Percentiles rank a stretch among this genome's conserved stretches.
Evolutionary conservation across 306 rosid genomes (phyloP).

Genomic region (Lathyrus sativus): DNA sequence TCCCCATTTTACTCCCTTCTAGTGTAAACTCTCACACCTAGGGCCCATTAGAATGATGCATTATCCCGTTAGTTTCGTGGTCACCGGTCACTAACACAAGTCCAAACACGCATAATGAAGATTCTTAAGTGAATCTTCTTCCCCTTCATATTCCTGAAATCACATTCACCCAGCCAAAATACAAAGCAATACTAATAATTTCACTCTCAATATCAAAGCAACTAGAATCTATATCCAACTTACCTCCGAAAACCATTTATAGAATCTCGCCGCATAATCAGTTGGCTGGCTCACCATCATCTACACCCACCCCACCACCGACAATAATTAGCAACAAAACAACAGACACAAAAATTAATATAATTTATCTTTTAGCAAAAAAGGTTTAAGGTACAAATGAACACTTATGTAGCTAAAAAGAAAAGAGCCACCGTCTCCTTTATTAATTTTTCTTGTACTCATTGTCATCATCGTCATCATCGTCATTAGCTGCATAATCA

Average conservation of each 20-base stretch:
- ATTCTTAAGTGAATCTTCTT: slow-evolving; percentile 68
- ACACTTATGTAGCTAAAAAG: slow-evolving; percentile 91
- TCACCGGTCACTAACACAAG: slow-evolving; percentile 13
- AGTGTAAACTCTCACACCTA: no score
- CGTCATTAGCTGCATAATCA: slow-evolving; percentile 77
- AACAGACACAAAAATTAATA: background rate
- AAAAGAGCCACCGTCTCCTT: slow-evolving; percentile 68
- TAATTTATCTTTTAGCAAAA: background rate
- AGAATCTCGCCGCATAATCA: slow-evolving; percentile 89
- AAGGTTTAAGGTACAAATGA: background rate
- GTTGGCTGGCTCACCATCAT: slow-evolving; percentile 95
- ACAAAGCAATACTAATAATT: slow-evolving; percentile 8
- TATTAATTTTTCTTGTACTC: slow-evolving; percentile 61
- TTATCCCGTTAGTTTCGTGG: no score
- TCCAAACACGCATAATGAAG: slow-evolving; percentile 87
- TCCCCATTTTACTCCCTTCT: no score
- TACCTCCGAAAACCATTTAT: slow-evolving; percentile 93
- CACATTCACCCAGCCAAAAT: slow-evolving; percentile 23
- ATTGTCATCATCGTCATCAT: slow-evolving; percentile 51
- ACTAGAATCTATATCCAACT: background rate
- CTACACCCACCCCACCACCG: slow-evolving; percentile 50
- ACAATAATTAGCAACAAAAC: slow-evolving; percentile 12
- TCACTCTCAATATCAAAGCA: slow-evolving; percentile 7
- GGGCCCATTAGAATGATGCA: no score
- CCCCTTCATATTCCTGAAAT: slow-evolving; percentile 75